A percentile compares a stretch with the other conserved stretches of the same genome.
phyloP scores from a whole-genome alignment of 768 basidiomycete species.

The Postia placenta region DNA sequence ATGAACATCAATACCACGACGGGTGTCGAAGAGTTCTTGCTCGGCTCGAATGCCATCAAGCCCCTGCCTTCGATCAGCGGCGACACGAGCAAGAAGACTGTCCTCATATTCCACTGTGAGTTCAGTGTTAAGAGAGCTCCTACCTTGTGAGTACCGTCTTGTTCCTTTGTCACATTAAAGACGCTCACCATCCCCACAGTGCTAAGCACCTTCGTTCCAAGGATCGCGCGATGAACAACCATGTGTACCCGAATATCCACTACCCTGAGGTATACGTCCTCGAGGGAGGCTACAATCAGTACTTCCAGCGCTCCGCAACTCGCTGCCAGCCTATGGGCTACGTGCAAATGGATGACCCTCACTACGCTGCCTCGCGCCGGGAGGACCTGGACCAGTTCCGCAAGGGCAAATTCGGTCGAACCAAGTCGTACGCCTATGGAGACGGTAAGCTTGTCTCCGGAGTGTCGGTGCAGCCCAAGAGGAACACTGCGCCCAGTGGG shows the following conservation, averaged over 20 bases:
- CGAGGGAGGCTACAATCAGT: slow-evolving; percentile 92
- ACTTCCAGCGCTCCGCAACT: slow-evolving; percentile 60
- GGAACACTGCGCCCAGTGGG: slow-evolving; percentile 57
- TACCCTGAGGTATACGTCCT: slow-evolving; percentile 97
- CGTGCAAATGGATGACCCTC: slow-evolving; percentile 93
- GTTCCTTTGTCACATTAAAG: not conserved
- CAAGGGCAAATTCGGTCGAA: slow-evolving; percentile 79
- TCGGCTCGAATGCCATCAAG: slow-evolving; percentile 48
- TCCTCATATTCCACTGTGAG: slow-evolving; percentile 97
- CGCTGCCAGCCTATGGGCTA: slow-evolving; percentile 83
- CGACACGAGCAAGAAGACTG: slow-evolving; percentile 65
- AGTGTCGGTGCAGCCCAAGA: slow-evolving; percentile 42
- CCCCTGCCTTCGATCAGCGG: slow-evolving; percentile 72
- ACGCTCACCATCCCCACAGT: slow-evolving; percentile 33
- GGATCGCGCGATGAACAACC: slow-evolving; percentile 85
- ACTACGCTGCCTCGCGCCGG: slow-evolving; percentile 69
- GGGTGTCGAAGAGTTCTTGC: slow-evolving; percentile 75
- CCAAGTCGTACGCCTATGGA: slow-evolving; percentile 91
- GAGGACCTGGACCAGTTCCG: slow-evolving; percentile 92
- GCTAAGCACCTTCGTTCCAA: slow-evolving; percentile 90
- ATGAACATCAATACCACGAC: slow-evolving; percentile 83
- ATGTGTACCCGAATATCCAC: slow-evolving; percentile 85
- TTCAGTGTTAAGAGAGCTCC: slow-evolving; percentile 94
- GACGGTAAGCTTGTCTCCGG: slow-evolving; percentile 47
- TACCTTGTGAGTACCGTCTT: slow-evolving; percentile 67